Base-by-base conservation (phyloP, 768 basidiomycete species). In the Piloderma croceum region DNA sequence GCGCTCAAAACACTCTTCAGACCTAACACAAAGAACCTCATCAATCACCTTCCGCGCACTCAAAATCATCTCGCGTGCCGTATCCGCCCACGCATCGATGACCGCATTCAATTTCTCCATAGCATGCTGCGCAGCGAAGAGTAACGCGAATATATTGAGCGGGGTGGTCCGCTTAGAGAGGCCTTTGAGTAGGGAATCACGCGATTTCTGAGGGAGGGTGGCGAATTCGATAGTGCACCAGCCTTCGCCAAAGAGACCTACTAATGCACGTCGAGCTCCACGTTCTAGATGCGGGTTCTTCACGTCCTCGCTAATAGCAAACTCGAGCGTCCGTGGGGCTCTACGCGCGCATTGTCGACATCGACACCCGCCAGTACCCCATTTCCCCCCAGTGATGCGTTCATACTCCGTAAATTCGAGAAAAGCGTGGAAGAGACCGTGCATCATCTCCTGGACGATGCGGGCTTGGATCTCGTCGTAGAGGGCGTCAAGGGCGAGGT, bases 181-280 rank as follows among this genome's bases (percentile, higher is more conserved):
- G 4, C 85, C 86, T 43, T 79, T 79, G n/a, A 92, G 62, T 6
- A 93, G 64, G 11, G 64, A 66, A 18, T 85, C 79, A 27, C 84
- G 74, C 15, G 78, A 69, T 47, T 81, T 81, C 41, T 70, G 71
- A 3, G 80, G 70, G 2, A 94, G 68, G 0, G 63, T 60, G 0
- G 86, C 86, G 50, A 97, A 87, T 40, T 96, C 91, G 25, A 74
- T 59, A 0, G 77, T 83, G 59, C 79, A 83, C 93, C 92, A 96
- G 3, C 86, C 84, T 47, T 90, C 86, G 4, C 90, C 90, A 53
- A 89, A 97, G 22, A 89, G 71, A 0, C 82, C 81, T 1, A 92
- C 81, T 6, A 97, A 67, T 10, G 84, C 88, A 5, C 81, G 69
- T 10, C 86, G 70, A 0, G 86, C 80, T 0, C 82, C 82, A 4